Evolutionary conservation across 352 stramenopile species (phyloP).

Genomic region (Pythium sp.): DNA sequence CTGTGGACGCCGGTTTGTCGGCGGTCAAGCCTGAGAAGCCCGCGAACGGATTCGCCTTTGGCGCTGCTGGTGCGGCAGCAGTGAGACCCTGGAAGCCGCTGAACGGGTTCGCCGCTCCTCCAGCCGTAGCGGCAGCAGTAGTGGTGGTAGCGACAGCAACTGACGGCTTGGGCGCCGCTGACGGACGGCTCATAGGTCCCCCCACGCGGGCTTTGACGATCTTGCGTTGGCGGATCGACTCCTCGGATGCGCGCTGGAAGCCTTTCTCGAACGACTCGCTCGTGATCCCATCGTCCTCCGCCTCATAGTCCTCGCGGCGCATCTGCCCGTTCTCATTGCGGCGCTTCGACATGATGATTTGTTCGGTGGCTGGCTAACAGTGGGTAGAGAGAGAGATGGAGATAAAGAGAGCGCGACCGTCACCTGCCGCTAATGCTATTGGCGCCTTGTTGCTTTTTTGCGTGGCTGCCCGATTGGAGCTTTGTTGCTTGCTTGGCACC

Average conservation of each 20-base stretch:
- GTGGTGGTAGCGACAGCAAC: not conserved
- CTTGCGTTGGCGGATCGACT: constrained; percentile 66
- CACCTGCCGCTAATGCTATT: not conserved
- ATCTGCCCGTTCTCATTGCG: constrained; percentile 84
- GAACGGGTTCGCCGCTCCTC: constrained; percentile 37
- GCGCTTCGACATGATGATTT: constrained; percentile 68
- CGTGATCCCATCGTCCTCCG: constrained; percentile 35
- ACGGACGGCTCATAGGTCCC: constrained; percentile 17
- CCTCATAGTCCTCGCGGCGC: constrained; percentile 84
- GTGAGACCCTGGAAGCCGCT: constrained; percentile 47
- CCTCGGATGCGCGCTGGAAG: constrained; percentile 70
- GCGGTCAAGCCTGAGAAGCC: constrained; percentile 57
- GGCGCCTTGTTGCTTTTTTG: constrained; percentile 3
- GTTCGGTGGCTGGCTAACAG: not conserved
- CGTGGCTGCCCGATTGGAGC: constrained; percentile 1
- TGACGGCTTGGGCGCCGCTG: constrained; percentile 19
- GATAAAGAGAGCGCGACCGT: not conserved
- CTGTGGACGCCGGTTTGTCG: constrained; percentile 11
- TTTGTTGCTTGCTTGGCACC: constrained; percentile 2
- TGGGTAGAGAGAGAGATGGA: constrained; percentile 12
- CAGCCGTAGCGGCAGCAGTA: constrained; percentile 4
- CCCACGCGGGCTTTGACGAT: constrained; percentile 70
- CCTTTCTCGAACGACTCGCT: constrained; percentile 53
- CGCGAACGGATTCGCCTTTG: constrained; percentile 56
- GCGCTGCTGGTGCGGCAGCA: constrained; percentile 12